Percentiles rank a stretch among this genome's conserved stretches.
These are phyloP conservation scores for Saturnispora ahearnii DNA, from an alignment of 805 yeast species.

Conservation along the genomic window DNA sequence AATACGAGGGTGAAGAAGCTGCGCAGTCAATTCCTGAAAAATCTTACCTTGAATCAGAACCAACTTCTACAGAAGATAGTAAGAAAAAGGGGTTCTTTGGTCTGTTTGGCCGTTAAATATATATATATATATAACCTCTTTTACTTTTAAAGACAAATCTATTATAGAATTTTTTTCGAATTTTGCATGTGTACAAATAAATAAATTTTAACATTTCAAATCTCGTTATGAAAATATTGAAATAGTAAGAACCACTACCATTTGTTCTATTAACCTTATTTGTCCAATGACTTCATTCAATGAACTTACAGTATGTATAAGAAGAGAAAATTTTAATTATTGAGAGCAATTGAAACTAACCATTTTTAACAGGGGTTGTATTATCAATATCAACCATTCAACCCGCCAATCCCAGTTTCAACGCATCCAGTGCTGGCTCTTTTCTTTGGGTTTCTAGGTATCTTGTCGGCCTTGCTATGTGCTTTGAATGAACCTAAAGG, in stretches of 20 bases:
- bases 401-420: background rate
- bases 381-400: background rate
- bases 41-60: slow-evolving; percentile 11
- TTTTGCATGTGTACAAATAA: background rate
- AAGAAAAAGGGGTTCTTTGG: slow-evolving; percentile 68
- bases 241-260: background rate
- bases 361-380: background rate
- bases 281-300: background rate
- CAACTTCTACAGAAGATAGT: slow-evolving; percentile 20
- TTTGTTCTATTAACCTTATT: background rate
- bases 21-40: slow-evolving; percentile 9
- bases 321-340: background rate
- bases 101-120: slow-evolving; percentile 44
- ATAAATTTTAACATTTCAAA: background rate
- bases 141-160: background rate
- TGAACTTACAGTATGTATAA: background rate
- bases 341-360: background rate
- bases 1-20: slow-evolving; percentile 31
- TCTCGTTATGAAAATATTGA: background rate
- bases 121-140: background rate
- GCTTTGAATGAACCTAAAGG: background rate
- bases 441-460: background rate
- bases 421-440: slow-evolving; percentile 1
- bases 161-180: background rate
- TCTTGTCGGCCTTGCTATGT: slow-evolving; percentile 2